These are phyloP conservation scores for Candida nitratophila DNA, from an alignment of 805 yeast genomes.

Conservation along the genomic window DNA sequence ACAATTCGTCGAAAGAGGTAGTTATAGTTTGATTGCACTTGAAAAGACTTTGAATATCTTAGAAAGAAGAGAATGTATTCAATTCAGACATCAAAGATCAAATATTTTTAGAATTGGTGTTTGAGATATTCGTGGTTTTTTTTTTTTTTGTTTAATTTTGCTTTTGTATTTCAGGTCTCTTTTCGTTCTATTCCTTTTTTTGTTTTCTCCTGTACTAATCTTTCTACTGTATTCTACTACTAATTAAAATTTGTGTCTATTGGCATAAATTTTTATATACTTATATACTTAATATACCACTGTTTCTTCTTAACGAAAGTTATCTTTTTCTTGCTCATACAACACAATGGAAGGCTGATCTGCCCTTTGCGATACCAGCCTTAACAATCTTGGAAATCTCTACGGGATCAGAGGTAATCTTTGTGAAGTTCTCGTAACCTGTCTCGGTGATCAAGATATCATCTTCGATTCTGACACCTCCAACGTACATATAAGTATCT, in stretches of 20 bases:
- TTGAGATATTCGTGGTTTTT: slow-evolving; percentile 4
- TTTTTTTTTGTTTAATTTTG: not conserved
- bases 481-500: slow-evolving; percentile 76
- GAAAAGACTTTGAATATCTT: slow-evolving; percentile 76
- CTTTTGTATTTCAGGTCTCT: not conserved
- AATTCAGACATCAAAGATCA: slow-evolving; percentile 81
- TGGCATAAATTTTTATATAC: not conserved
- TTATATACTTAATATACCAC: not conserved
- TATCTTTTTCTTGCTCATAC: slow-evolving; percentile 3
- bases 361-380: slow-evolving; percentile 57
- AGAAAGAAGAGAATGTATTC: slow-evolving; percentile 83
- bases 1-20: slow-evolving; percentile 64
- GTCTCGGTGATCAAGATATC: slow-evolving; percentile 71
- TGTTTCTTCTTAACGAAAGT: too few relatives aligned
- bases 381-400: slow-evolving; percentile 75
- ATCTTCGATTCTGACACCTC: slow-evolving; percentile 98
- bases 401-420: slow-evolving; percentile 76
- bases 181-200: not conserved
- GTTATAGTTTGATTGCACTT: slow-evolving; percentile 61
- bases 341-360: slow-evolving; percentile 51
- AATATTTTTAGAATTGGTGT: slow-evolving; percentile 73
- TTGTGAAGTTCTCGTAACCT: slow-evolving; percentile 79
- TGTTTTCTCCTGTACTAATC: not conserved
- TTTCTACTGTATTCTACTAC: too few relatives aligned
- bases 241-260: too few relatives aligned